These are phyloP conservation scores for Marvania coccoides DNA, from an alignment of 139 green algal species.

Conservation along the genomic window DNA sequence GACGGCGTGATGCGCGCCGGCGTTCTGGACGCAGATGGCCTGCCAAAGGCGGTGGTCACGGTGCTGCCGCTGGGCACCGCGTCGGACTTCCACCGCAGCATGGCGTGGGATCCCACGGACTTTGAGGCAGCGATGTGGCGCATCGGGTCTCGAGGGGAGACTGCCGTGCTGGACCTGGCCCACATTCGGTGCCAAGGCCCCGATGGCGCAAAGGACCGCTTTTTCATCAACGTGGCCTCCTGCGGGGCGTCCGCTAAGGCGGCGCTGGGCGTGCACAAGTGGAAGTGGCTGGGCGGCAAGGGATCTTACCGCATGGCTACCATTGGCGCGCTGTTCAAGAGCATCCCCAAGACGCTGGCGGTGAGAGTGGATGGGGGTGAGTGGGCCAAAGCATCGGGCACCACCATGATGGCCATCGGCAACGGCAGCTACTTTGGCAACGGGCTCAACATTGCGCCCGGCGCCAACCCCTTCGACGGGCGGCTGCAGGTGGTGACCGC, in stretches of 20 bases:
- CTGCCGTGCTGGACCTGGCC: constrained; percentile 1
- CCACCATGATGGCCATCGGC: neutral
- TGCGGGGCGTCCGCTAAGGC: neutral
- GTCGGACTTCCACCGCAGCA: neutral
- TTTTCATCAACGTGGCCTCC: constrained; percentile 3
- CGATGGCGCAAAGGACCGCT: neutral
- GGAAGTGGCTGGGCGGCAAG: neutral
- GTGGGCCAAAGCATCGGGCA: neutral
- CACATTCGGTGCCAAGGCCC: neutral
- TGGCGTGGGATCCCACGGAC: neutral
- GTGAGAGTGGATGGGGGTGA: constrained; percentile 4
- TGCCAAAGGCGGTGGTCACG: neutral
- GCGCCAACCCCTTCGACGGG: constrained; percentile 1
- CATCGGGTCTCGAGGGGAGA: neutral
- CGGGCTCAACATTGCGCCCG: neutral
- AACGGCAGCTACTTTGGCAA: constrained; percentile 6
- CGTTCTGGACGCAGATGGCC: neutral
- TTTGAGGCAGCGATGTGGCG: constrained; percentile 9
- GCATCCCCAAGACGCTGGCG: neutral
- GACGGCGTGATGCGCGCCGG: constrained; percentile 1
- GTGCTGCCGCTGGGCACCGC: constrained; percentile 1
- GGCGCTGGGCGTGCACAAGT: neutral
- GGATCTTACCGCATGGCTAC: neutral
- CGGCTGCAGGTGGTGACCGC: neutral
- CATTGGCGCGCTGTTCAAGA: neutral